phyloP scores from a whole-genome alignment of 352 stramenopile genomes.

The Globisporangium spiculum region DNA sequence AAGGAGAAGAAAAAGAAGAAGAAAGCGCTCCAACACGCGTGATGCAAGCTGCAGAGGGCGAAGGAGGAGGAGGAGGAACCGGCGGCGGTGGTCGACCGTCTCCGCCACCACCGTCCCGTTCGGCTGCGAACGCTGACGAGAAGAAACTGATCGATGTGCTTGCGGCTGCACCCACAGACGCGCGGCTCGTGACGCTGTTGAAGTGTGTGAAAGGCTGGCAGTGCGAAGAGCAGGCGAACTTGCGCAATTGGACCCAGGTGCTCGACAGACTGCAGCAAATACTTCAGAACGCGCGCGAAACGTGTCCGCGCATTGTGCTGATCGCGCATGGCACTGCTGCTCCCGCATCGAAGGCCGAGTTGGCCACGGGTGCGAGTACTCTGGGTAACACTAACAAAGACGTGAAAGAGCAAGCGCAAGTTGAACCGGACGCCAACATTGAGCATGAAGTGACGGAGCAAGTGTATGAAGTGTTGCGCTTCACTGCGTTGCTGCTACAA shows the following conservation, averaged over 20 bases:
- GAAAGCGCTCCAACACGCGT: not conserved
- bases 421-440: conserved; percentile 16
- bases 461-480: conserved; percentile 71
- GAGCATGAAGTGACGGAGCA: conserved; percentile 48
- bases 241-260: conserved; percentile 64
- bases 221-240: conserved; percentile 75
- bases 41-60: conserved; percentile 17
- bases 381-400: conserved; percentile 18
- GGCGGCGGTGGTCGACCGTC: not conserved
- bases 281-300: conserved; percentile 37
- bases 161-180: conserved; percentile 34
- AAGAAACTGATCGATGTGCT: conserved; percentile 62
- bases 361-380: not conserved
- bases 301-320: conserved; percentile 45
- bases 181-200: conserved; percentile 52
- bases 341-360: not conserved
- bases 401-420: conserved; percentile 7
- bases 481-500: conserved; percentile 71
- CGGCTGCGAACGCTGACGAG: conserved; percentile 42
- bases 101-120: not conserved
- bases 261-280: conserved; percentile 54
- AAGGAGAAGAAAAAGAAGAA: not conserved
- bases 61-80: conserved; percentile 6
- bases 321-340: conserved; percentile 17
- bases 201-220: conserved; percentile 73